Evolutionary conservation across 768 basidiomycete genomes (phyloP), one percentile per base, ranked within the genome.

Genomic region (Leucogyrophana mollusca): DNA sequence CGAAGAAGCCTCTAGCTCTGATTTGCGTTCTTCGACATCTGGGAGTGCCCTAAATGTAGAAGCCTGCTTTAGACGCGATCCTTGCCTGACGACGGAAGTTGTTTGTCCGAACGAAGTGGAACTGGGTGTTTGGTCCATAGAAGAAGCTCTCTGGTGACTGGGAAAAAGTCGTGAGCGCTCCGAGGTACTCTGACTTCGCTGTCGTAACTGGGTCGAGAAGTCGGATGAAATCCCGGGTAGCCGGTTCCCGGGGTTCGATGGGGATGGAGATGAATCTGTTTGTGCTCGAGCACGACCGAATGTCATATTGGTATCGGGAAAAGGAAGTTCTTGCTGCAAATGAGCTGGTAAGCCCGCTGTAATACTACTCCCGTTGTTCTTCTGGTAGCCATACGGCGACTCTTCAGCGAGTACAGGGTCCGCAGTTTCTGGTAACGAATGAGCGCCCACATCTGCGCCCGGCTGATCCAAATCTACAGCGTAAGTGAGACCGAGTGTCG

Each of bases 401-500:
- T 21, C 16, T 16, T 37, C 35, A 8, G 35, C 35, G 20, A 9
- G 45, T 14, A 16, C 18, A n/a, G 43, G 32, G 4, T 37, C 47
- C 10, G 25, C 25, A 27, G 16, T 20, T 22, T 46, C 22, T 6
- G 22, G 5, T 6, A 34, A 53, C 9, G 16, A 39, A 24, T 35
- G 35, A 18, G 21, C 10, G 1, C 27, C 34, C 17, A 33, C 16
- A 8, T 16, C 22, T 13, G 33, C 27, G 13, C 33, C 23, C n/a
- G 39, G 30, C 14, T 34, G 16, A 11, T 24, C 34, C 6, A 57
- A 42, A 18, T 65, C n/a, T n/a, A n/a, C n/a, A n/a, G n/a, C 66
- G 6, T 61, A 54, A n/a, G 40, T 38, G 46, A 77, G 68, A 8
- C 73, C 75, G 36, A 78, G 70, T n/a, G 68, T 72, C 13, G 74